Evolutionary conservation across 768 basidiomycete genomes (phyloP), one percentile per base, ranked within the genome.

Genomic region (Lactifluus pinguis): DNA sequence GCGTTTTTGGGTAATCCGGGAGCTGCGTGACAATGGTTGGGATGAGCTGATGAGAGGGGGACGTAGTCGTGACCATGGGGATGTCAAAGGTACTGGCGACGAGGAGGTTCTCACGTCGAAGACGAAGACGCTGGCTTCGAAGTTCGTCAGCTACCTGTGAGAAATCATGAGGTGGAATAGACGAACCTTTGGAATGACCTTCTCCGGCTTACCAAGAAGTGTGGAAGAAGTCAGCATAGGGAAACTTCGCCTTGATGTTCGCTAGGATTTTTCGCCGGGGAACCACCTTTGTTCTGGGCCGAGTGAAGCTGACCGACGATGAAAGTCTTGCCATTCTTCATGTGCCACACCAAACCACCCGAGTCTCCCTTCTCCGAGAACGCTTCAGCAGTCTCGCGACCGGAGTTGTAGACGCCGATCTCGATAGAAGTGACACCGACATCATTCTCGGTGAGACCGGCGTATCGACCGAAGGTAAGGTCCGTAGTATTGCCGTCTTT

Each of bases 1-100:
- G 76, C 4, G 90, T 91, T 74, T 94, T 92, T 6, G 86, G 90
- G 72, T 79, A 84, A 41, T 73, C 72, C 56, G 78, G 73, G 38
- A 77, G 71, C 49, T 74, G 71, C 21, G 70, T 69, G 56, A 69
- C 61, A 63, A 58, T 56, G 38, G 67, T 66, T 30, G 70, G 55
- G 60, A 66, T 34, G 66, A 72, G 10, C 69, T 55, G 51, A 54
- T 63, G 49, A 68, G 66, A 49, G 68, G 67, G 57, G 65, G 68
- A 55, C 72, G 70, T 57, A 57, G 72, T 55, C 54, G 73, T 58
- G 59, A 69, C 57, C 68, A 66, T 61, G 72, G 74, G 75, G 53
- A 52, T 39, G 67, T 67, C 59, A 77, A 66, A 65, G 74, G 72
- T 13, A 68, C 70, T 60, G 70, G 66, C 63, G 67, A 67, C 64